These are phyloP conservation scores for Globisporangium spinosum DNA, from an alignment of 352 stramenopile genomes.

Conservation along the genomic window DNA sequence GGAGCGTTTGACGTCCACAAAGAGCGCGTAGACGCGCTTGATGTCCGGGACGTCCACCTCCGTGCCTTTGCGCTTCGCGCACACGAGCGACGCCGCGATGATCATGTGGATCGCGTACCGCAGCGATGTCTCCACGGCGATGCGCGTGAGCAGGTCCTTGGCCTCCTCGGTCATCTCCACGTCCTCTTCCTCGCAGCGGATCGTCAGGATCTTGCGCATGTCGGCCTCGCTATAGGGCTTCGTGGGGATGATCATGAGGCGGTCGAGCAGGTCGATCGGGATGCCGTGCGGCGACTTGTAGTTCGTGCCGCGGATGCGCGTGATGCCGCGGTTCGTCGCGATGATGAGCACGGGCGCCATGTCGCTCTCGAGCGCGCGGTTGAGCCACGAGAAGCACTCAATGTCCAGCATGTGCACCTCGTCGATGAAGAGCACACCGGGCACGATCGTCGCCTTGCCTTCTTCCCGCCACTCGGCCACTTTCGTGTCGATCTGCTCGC, in stretches of 20 bases:
- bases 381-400: constrained; percentile 99
- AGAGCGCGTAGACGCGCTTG: constrained; percentile 95
- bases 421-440: constrained; percentile 99
- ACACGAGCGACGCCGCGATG: constrained; percentile 95
- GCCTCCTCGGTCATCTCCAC: constrained; percentile 98
- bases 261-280: constrained; percentile 97
- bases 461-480: constrained; percentile 95
- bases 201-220: constrained; percentile 95
- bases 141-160: constrained; percentile 97
- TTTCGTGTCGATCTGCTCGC: constrained; percentile 98
- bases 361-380: constrained; percentile 96
- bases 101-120: constrained; percentile 99
- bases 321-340: constrained; percentile 98
- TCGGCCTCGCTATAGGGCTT: constrained; percentile 95
- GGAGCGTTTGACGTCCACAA: constrained; percentile 97
- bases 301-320: constrained; percentile 97
- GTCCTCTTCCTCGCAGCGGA: constrained; percentile 97
- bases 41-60: constrained; percentile 90
- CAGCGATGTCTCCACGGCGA: constrained; percentile 96
- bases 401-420: constrained; percentile 99
- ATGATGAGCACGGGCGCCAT: constrained; percentile 98
- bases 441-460: constrained; percentile 97
- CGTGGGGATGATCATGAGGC: constrained; percentile 98
- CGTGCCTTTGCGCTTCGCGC: constrained; percentile 91
- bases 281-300: constrained; percentile 99